Conservation (phyloP, 73 alveolate species). For the Tetrahymena borealis region DNA sequence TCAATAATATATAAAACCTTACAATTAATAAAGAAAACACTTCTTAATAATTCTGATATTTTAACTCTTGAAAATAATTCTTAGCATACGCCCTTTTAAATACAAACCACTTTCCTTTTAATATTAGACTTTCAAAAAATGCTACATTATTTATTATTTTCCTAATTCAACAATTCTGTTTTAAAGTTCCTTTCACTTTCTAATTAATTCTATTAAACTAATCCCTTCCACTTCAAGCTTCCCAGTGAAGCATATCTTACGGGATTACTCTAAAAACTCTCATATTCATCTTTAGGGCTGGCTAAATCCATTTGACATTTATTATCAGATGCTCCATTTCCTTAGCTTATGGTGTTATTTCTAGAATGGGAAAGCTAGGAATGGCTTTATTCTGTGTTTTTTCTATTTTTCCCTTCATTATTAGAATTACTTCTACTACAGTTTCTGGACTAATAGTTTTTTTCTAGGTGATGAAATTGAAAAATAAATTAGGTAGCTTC, state of each 20-base stretch:
- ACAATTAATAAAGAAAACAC: too few species aligned
- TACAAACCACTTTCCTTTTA: too few species aligned
- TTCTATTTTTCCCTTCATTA: background rate
- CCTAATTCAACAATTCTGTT: background rate
- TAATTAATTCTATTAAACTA: background rate
- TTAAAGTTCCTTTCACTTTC: background rate
- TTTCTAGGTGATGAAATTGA: background rate
- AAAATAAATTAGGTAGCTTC: background rate
- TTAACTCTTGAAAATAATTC: too few species aligned
- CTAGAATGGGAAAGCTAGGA: background rate
- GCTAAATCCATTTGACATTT: background rate
- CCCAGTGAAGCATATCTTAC: background rate
- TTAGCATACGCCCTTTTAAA: too few species aligned
- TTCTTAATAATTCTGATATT: too few species aligned
- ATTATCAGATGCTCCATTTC: background rate
- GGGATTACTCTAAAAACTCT: background rate
- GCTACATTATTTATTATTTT: background rate
- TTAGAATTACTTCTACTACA: background rate
- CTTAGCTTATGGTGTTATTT: background rate
- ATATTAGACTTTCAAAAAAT: background rate
- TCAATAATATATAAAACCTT: background rate
- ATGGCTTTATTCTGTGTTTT: background rate
- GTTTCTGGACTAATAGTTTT: background rate
- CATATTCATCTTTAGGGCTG: background rate
- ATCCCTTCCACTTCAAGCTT: background rate